Evolutionary conservation across 1,139 yeast species (phyloP).

Genomic region (Kodamaea plutei): DNA sequence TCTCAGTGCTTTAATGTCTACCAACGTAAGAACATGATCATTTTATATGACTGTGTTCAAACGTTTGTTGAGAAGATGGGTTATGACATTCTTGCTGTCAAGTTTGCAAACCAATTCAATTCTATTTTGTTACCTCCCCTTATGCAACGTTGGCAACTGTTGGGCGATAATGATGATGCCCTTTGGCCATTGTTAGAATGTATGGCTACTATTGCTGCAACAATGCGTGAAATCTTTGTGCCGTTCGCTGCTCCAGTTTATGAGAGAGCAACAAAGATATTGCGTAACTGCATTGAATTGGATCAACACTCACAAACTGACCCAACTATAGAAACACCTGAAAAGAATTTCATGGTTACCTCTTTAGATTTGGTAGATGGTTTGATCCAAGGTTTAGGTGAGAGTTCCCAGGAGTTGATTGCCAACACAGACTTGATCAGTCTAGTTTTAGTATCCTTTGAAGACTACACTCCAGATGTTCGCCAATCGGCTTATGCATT

Average conservation of each 20-base stretch:
- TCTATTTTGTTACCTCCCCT: conserved; percentile 69
- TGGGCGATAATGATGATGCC: conserved; percentile 74
- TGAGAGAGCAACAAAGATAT: conserved; percentile 67
- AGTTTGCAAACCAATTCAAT: conserved; percentile 54
- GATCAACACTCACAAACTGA: conserved; percentile 64
- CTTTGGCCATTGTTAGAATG: conserved; percentile 93
- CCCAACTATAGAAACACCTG: conserved; percentile 73
- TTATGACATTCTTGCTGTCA: conserved; percentile 43
- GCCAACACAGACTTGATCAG: conserved; percentile 52
- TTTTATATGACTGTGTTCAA: conserved; percentile 88
- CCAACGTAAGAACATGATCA: conserved; percentile 76
- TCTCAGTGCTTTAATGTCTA: conserved; percentile 70
- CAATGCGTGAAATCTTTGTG: conserved; percentile 77
- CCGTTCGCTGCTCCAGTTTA: conserved; percentile 92
- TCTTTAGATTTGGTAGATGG: conserved; percentile 90
- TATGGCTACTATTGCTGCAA: conserved; percentile 85
- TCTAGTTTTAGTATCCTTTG: conserved; percentile 65
- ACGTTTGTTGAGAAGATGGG: conserved; percentile 81
- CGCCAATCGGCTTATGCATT: conserved; percentile 90
- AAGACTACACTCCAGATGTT: conserved; percentile 77
- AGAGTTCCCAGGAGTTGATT: conserved; percentile 57
- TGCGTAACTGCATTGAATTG: conserved; percentile 62
- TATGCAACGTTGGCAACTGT: conserved; percentile 69
- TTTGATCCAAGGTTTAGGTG: conserved; percentile 79
- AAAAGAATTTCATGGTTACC: conserved; percentile 86